These are phyloP conservation scores for Fusarium heterosporum DNA, from an alignment of 2,329 filamentous ascomycete species.

Conservation along the genomic window DNA sequence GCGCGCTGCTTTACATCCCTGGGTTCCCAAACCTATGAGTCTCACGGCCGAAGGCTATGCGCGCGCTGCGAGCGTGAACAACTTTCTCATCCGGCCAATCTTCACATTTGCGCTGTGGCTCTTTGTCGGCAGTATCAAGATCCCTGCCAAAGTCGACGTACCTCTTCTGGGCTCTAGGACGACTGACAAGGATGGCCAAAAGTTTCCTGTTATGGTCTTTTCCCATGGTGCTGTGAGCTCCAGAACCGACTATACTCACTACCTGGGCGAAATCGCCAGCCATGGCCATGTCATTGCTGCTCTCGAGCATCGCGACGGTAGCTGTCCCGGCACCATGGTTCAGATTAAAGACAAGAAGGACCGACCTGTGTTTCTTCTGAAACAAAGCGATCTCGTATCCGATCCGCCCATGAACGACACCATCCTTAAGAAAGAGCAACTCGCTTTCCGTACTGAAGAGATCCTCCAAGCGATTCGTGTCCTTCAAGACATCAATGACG, in stretches of 20 bases:
- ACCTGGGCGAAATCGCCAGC: constrained; percentile 62
- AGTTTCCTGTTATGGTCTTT: constrained; percentile 62
- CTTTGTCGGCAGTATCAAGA: constrained; percentile 58
- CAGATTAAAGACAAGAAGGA: constrained; percentile 48
- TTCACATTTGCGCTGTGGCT: constrained; percentile 58
- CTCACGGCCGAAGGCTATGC: constrained; percentile 61
- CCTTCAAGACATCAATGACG: constrained; percentile 56
- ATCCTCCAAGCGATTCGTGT: constrained; percentile 59
- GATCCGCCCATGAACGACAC: constrained; percentile 51
- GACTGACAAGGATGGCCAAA: constrained; percentile 35
- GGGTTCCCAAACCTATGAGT: constrained; percentile 59
- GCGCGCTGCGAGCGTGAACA: constrained; percentile 57
- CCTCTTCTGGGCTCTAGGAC: constrained; percentile 52
- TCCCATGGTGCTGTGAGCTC: constrained; percentile 65
- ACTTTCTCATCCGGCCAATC: constrained; percentile 56
- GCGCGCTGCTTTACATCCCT: constrained; percentile 53
- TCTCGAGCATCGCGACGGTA: constrained; percentile 65
- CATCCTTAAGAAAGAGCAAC: constrained; percentile 59
- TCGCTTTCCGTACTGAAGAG: constrained; percentile 63
- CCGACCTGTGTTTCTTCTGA: constrained; percentile 52
- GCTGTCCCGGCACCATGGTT: constrained; percentile 59
- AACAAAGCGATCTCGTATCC: constrained; percentile 50
- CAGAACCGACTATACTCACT: constrained; percentile 64
- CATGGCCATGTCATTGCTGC: constrained; percentile 62
- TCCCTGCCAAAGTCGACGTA: constrained; percentile 61